Evolutionary conservation across 1,284 basidiomycete species (phyloP), one percentile per base, ranked within the genome.

Genomic region (Leccinum pachyderme): DNA sequence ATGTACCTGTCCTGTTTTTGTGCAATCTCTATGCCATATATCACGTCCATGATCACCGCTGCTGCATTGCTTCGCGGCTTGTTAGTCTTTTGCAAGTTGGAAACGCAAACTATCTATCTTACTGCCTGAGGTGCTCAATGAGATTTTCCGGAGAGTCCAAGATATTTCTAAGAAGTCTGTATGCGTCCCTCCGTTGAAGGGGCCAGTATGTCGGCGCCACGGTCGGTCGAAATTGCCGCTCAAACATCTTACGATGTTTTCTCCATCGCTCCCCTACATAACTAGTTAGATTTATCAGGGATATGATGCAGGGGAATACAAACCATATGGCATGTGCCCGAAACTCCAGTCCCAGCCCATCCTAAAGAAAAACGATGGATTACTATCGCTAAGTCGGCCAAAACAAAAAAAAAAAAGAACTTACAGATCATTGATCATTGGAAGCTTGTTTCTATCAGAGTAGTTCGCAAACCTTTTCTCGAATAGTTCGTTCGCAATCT

Each of bases 301-400:
- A 32, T 2, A 7, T 9, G 24, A 55, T 13, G 22, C 4, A 56
- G 39, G 2, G 22, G 49, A 48, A 55, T 22, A 61, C 65, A 15
- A 41, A 74, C 74, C 79, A 39, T 81, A 81, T 5, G 69, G 75
- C 78, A 81, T 81, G 54, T 81, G 76, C 0, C 73, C 76, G 47
- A 82, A 77, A 47, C 76, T 77, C 72, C 77, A 81, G 22, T 77
- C 73, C 77, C 77, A 81, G 3, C 78, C 81, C 73, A 79, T 77
- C 33, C 78, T 80, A 49, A 28, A 45, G n/a, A n/a, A n/a, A n/a
- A n/a, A n/a, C 3, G 12, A 32, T 7, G 31, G 5, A 32, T 69
- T 60, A 8, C 9, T 11, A 47, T 39, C n/a, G 1, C 3, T 3
- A 7, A 2, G 29, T 41, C 41, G 49, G 45, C 15, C 15, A 6